A percentile compares a stretch with the other conserved stretches of the same genome.
These are phyloP conservation scores for Agastache rugosa DNA, from an alignment of 257 asterid species.

Conservation along the genomic window DNA sequence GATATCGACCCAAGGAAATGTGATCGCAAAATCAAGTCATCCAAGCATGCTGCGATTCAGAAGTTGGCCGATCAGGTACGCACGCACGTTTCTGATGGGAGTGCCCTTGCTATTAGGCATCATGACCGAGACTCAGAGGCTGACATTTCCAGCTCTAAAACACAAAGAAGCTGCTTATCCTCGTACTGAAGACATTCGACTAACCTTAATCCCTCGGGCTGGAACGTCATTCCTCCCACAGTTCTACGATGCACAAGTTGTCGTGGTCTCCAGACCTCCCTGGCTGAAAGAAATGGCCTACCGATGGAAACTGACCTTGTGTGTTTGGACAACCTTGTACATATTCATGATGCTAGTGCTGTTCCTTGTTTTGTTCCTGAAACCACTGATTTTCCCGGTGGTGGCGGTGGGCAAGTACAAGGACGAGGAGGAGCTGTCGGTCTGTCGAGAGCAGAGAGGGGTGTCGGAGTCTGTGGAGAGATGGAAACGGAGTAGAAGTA, in stretches of 20 bases:
- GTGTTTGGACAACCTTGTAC: slow-evolving; percentile 68
- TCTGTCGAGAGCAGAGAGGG: slow-evolving; percentile 6
- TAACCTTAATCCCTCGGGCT: slow-evolving; percentile 64
- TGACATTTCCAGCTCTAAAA: slow-evolving; percentile 55
- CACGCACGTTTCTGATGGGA: slow-evolving; percentile 60
- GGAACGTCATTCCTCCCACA: slow-evolving; percentile 71
- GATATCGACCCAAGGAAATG: slow-evolving; percentile 49
- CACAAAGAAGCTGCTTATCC: slow-evolving; percentile 61
- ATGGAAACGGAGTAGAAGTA: slow-evolving; percentile 54
- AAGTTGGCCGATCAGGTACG: slow-evolving; percentile 73
- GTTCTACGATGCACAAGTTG: slow-evolving; percentile 60
- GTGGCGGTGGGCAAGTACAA: background rate
- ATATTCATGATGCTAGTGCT: slow-evolving; percentile 49
- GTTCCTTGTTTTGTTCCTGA: slow-evolving; percentile 49
- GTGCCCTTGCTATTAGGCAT: slow-evolving; percentile 70
- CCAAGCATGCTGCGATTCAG: slow-evolving; percentile 74
- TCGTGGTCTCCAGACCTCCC: slow-evolving; percentile 59
- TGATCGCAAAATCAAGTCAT: slow-evolving; percentile 59
- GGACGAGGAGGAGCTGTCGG: background rate
- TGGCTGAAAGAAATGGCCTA: slow-evolving; percentile 63
- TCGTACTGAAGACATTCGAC: slow-evolving; percentile 52
- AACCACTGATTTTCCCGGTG: slow-evolving; percentile 56
- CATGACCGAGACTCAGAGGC: slow-evolving; percentile 59
- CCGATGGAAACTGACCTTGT: slow-evolving; percentile 75
- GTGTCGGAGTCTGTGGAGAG: slow-evolving; percentile 46